These are phyloP conservation scores for Kodamaea jinghongensis DNA, from an alignment of 805 yeast species.

Conservation along the genomic window DNA sequence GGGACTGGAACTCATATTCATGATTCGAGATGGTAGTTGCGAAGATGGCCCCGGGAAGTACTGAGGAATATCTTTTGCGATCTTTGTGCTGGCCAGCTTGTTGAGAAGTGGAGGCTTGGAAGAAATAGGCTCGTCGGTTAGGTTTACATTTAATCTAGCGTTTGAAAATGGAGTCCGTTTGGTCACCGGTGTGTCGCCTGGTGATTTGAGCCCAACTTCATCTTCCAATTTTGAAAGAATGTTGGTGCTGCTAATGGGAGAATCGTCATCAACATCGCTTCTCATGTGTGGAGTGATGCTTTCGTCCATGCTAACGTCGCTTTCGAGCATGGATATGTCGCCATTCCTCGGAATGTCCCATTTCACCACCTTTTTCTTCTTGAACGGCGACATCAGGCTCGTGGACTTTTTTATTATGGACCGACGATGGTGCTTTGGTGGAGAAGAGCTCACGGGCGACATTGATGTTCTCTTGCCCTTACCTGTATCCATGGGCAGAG, in stretches of 20 bases:
- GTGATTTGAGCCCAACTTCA: conserved; percentile 26
- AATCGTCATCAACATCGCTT: conserved; percentile 28
- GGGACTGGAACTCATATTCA: conserved; percentile 2
- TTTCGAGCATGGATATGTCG: conserved; percentile 17
- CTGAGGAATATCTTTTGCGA: conserved; percentile 7
- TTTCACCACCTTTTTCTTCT: conserved; percentile 8
- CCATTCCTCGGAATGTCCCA: conserved; percentile 12
- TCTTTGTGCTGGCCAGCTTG: conserved; percentile 30
- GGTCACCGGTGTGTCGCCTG: neutral
- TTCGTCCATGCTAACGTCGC: conserved; percentile 34
- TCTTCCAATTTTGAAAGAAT: conserved; percentile 22
- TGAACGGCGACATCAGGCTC: conserved; percentile 9
- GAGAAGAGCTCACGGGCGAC: conserved; percentile 27
- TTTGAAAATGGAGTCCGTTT: neutral
- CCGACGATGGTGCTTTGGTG: conserved; percentile 21
- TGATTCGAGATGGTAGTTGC: neutral
- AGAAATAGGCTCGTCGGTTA: conserved; percentile 8
- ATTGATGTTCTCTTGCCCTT: conserved; percentile 21
- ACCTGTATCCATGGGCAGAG: conserved; percentile 11
- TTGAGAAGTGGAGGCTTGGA: conserved; percentile 31
- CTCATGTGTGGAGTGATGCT: neutral
- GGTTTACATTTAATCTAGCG: neutral
- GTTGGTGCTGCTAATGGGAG: conserved; percentile 26
- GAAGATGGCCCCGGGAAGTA: conserved; percentile 7
- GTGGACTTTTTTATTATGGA: conserved; percentile 14